Percentiles rank a stretch among this genome's conserved stretches.
Conservation (phyloP, 163 green algal genomes). For the Volvox carteri region DNA sequence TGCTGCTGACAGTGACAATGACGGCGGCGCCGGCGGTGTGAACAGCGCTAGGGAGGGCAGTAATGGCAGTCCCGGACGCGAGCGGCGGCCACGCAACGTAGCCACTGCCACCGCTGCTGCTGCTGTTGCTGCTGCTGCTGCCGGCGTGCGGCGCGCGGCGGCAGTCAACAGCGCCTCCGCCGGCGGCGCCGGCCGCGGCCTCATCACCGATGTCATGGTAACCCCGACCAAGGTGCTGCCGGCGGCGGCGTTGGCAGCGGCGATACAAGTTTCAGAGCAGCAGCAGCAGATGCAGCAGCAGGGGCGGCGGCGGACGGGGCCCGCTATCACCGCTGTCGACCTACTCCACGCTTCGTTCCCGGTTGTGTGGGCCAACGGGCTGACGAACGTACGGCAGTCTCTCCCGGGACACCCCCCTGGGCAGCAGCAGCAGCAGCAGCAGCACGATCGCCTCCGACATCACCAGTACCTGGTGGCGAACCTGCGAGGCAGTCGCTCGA, state of each 20-base stretch:
- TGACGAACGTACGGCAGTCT: background rate
- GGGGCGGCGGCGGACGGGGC: background rate
- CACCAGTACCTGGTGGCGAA: background rate
- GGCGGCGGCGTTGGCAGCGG: no score
- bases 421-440: background rate
- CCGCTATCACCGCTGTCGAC: background rate
- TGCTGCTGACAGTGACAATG: background rate
- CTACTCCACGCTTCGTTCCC: background rate
- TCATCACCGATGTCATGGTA: conserved; percentile 24
- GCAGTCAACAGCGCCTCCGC: background rate
- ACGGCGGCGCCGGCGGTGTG: no score
- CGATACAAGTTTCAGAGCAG: background rate
- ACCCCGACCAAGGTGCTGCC: conserved; percentile 13
- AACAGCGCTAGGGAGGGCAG: background rate
- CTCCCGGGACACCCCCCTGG: background rate
- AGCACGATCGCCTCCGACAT: background rate
- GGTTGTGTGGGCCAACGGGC: background rate
- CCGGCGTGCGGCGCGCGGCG: background rate
- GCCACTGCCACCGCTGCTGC: background rate
- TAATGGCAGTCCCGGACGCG: background rate
- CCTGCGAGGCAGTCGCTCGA: background rate
- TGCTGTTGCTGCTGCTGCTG: background rate
- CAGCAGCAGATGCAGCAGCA: background rate
- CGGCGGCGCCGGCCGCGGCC: background rate
- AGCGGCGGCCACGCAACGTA: no score